Base-by-base conservation (phyloP, 192 early-diverging fungal species). In the Podila minutissima region DNA sequence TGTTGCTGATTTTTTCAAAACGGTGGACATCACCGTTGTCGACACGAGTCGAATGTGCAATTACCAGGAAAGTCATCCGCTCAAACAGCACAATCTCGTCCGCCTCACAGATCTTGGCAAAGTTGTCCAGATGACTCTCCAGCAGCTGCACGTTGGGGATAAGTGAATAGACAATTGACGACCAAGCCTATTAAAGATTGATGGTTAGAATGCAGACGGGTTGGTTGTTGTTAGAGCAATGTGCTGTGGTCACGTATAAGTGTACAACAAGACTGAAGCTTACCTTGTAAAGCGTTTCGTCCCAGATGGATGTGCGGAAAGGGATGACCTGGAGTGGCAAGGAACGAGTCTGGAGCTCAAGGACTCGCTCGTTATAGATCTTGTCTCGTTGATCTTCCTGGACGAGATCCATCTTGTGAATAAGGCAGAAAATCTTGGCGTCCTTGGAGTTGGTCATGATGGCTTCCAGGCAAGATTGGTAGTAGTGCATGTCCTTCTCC, bases 351-450 rank as follows among this genome's bases (percentile, higher is more conserved):
- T 86, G 86, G n/a, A 96, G 76, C 58, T 95, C 92, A 7, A 72
- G 71, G 20, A 90, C 84, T 62, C 92, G 83, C 48, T 91, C 89
- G 26, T 85, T 74, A 72, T 93, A 95, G 8, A 93, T 87, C 90
- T 95, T 73, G 46, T 94, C 93, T 50, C 94, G 83, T 55, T 92
- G 85, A 3, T 91, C 87, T 51, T 93, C 93, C 62, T 86, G 90
- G 29, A 98, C 91, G 64, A 97, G 88, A 88, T 99, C 98, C 94
- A 99, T 98, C 76, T 99, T 99, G 76, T 99, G 98, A 66, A 99
- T 92, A 59, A 99, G 84, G 62, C 96, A 97, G 83, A 98, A 98
- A 32, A 99, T 94, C 64, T 93, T 92, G 60, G 97, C 97, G 62
- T 98, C 95, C 62, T 89, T 91, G 24, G 95, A 96, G 66, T 93